phyloP scores from a whole-genome alignment of 2,329 filamentous ascomycete species.

The Epichloe elymi region DNA sequence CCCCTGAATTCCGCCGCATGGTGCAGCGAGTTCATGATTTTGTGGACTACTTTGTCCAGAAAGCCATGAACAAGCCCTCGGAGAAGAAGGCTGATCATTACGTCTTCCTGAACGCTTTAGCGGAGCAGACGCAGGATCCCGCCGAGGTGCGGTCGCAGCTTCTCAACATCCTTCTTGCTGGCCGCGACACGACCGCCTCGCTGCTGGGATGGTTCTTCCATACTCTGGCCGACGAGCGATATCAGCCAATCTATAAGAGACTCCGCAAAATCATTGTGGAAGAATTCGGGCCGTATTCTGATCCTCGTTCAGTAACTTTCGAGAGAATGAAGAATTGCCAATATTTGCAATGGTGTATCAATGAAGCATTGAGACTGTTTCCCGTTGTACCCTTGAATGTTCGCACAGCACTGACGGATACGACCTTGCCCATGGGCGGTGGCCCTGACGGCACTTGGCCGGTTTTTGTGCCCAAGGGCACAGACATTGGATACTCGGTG shows the following conservation, averaged over 20 bases:
- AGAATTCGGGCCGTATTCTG: conserved; percentile 32
- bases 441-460: conserved; percentile 31
- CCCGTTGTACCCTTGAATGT: conserved; percentile 34
- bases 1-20: conserved; percentile 49
- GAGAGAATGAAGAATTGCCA: conserved; percentile 10
- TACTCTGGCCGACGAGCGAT: conserved; percentile 21
- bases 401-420: conserved; percentile 32
- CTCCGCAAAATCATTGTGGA: conserved; percentile 28
- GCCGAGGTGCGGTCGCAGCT: conserved; percentile 16
- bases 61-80: conserved; percentile 35
- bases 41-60: conserved; percentile 42
- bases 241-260: conserved; percentile 27
- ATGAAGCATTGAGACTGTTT: conserved; percentile 30
- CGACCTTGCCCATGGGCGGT: conserved; percentile 35
- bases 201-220: conserved; percentile 35
- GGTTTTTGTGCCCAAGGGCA: conserved; percentile 34
- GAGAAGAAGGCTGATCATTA: conserved; percentile 15
- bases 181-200: conserved; percentile 40
- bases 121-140: conserved; percentile 18
- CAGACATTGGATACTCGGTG: conserved; percentile 21
- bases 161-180: conserved; percentile 32
- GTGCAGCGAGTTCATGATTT: conserved; percentile 25
- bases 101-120: conserved; percentile 19
- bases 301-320: conserved; percentile 2
- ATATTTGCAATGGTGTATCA: conserved; percentile 11